Evolutionary conservation across 2,329 filamentous ascomycete genomes (phyloP).

Genomic region (Xenoacremonium recifei): DNA sequence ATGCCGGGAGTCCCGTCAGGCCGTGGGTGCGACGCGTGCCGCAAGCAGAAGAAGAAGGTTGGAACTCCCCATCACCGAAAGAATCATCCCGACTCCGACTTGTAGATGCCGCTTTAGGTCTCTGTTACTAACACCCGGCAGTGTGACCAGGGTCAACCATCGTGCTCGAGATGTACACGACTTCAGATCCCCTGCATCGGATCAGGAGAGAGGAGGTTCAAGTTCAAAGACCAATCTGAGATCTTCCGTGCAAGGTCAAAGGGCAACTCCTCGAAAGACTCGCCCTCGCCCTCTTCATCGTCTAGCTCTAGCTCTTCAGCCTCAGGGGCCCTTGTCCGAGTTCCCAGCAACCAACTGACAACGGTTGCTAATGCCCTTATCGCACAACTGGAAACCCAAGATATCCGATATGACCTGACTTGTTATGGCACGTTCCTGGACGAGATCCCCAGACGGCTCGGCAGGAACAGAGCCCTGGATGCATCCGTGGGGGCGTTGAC

Average conservation of each 20-base stretch:
- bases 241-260: background rate
- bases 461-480: slow-evolving; percentile 45
- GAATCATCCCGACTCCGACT: background rate
- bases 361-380: slow-evolving; percentile 22
- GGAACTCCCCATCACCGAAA: background rate
- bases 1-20: slow-evolving; percentile 54
- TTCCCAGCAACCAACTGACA: slow-evolving; percentile 32
- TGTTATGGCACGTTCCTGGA: slow-evolving; percentile 46
- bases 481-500: slow-evolving; percentile 32
- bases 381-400: slow-evolving; percentile 35
- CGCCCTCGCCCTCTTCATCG: too few species aligned
- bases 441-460: slow-evolving; percentile 44
- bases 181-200: slow-evolving; percentile 44
- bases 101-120: background rate
- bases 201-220: slow-evolving; percentile 45
- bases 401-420: slow-evolving; percentile 45
- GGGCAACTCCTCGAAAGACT: background rate
- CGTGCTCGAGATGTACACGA: slow-evolving; percentile 45
- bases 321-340: slow-evolving; percentile 6
- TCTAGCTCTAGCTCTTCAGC: too few species aligned
- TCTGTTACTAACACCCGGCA: slow-evolving; percentile 18
- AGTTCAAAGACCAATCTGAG: slow-evolving; percentile 41
- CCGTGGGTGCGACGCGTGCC: slow-evolving; percentile 49
- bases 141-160: slow-evolving; percentile 45
- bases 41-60: slow-evolving; percentile 54